Conservation (phyloP, 73 alveolate genomes). For the Tetrahymena thermophila region DNA sequence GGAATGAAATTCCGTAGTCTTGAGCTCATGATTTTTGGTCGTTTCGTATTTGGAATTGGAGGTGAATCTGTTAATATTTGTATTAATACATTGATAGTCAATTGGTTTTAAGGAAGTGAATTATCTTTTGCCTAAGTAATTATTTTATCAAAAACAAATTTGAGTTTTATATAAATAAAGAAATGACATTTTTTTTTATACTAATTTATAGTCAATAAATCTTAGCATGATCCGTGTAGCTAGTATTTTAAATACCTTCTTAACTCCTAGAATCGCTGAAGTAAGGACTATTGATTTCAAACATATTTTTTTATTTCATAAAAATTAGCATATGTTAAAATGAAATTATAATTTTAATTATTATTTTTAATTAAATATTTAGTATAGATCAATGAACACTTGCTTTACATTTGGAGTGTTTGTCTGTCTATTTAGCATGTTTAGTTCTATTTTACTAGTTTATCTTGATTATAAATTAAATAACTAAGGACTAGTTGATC, state of each 20-base stretch:
- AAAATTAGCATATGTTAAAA: not conserved
- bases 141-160: not conserved
- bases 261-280: slow-evolving; percentile 42
- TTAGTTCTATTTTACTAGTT: not conserved
- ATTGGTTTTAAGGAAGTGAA: slow-evolving; percentile 39
- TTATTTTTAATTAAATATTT: not conserved
- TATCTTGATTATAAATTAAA: not conserved
- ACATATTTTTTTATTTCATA: not conserved
- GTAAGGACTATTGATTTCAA: not conserved
- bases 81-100: not conserved
- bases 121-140: slow-evolving; percentile 24
- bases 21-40: slow-evolving; percentile 29
- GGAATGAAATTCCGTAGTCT: slow-evolving; percentile 9
- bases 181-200: not conserved
- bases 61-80: slow-evolving; percentile 35
- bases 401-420: not conserved
- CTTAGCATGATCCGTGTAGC: slow-evolving; percentile 34
- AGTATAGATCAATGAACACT: not conserved
- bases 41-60: slow-evolving; percentile 39
- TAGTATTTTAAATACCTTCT: slow-evolving; percentile 13
- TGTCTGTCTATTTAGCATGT: not conserved
- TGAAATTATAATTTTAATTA: not conserved
- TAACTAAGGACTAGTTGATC: not conserved
- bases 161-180: not conserved
- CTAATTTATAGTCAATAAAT: not conserved